Base-by-base conservation (phyloP, 2,329 filamentous ascomycete species). In the Arthrocladium fulminans region DNA sequence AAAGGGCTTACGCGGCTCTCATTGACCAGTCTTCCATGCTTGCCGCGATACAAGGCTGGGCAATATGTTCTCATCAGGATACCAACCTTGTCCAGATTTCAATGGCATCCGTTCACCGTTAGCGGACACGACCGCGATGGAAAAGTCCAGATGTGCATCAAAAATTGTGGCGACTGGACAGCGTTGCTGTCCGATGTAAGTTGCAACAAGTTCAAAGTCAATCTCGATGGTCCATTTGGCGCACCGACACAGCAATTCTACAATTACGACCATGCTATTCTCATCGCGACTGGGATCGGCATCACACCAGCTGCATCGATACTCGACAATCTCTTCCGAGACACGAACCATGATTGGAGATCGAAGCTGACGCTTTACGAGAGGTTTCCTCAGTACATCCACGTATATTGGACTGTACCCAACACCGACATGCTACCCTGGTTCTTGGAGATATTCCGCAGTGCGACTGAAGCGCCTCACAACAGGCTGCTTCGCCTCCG, bases 41-140 rank as follows among this genome's bases (percentile, higher is more conserved):
- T n/a, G n/a, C n/a, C n/a, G n/a, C n/a, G n/a, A n/a, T 79, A 77
- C 57, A 68, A 71, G 46, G 75, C 75, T n/a, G 75, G 76, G 0
- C 75, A 79, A 57, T 78, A 79, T 49, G 68, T 80, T 12, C 73
- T 80, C 39, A 63, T 79, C 0, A 75, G 79, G 53, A 72, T 79
- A 0, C 76, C 75, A 0, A 52, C 64, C 24, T 60, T 79, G 19
- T 76, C 73, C 30, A 62, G 67, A 43, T 79, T 75, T 49, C 75
- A 79, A 54, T 80, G 76, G 76, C 76, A 80, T 48, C 76, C 75
- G 0, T 80, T 80, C 54, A 79, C 76, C 0, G 72, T 80, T 0
- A 79, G 76, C 0, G 74, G 71, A 0, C 71, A 73, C 22, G 66
- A 70, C 25, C n/a, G n/a, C n/a, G n/a, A n/a, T n/a, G n/a, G n/a